Conservation (phyloP, 1,284 basidiomycete species). For the Leccinum ponderosum region DNA sequence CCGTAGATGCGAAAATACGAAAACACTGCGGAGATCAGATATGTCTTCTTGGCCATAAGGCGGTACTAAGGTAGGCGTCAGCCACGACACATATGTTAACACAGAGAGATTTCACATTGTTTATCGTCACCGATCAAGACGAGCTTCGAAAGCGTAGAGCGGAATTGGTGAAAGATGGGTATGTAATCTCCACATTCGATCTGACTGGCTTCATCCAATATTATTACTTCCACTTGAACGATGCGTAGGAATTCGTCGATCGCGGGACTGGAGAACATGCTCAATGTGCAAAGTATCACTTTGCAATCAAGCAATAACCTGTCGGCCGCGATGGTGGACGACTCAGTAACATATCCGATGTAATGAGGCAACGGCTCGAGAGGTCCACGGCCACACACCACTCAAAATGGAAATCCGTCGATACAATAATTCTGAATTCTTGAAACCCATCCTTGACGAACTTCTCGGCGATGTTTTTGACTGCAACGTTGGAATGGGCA, state of each 20-base stretch:
- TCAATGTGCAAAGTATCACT: slow-evolving; percentile 59
- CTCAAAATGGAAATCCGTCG: slow-evolving; percentile 45
- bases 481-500: slow-evolving; percentile 66
- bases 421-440: slow-evolving; percentile 44
- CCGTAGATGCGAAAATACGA: slow-evolving; percentile 44
- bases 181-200: slow-evolving; percentile 64
- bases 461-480: slow-evolving; percentile 55
- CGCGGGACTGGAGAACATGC: slow-evolving; percentile 40
- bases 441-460: slow-evolving; percentile 37
- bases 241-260: slow-evolving; percentile 35
- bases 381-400: slow-evolving; percentile 47
- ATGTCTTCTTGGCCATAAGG: slow-evolving; percentile 48
- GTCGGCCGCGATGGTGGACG: slow-evolving; percentile 14
- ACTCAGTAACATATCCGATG: slow-evolving; percentile 44
- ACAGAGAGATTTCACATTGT: slow-evolving; percentile 52
- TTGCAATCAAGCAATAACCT: slow-evolving; percentile 39
- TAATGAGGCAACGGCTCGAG: slow-evolving; percentile 39
- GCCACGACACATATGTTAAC: not conserved
- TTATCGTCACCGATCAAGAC: slow-evolving; percentile 77
- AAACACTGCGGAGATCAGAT: slow-evolving; percentile 42
- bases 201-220: slow-evolving; percentile 69
- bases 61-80: slow-evolving; percentile 39
- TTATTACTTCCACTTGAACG: slow-evolving; percentile 49
- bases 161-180: slow-evolving; percentile 48
- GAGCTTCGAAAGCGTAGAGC: slow-evolving; percentile 52